A percentile compares a stretch with the other conserved stretches of the same genome.
These are phyloP conservation scores for Beauveria medogensis DNA, from an alignment of 2,329 filamentous ascomycete species.

Conservation along the genomic window DNA sequence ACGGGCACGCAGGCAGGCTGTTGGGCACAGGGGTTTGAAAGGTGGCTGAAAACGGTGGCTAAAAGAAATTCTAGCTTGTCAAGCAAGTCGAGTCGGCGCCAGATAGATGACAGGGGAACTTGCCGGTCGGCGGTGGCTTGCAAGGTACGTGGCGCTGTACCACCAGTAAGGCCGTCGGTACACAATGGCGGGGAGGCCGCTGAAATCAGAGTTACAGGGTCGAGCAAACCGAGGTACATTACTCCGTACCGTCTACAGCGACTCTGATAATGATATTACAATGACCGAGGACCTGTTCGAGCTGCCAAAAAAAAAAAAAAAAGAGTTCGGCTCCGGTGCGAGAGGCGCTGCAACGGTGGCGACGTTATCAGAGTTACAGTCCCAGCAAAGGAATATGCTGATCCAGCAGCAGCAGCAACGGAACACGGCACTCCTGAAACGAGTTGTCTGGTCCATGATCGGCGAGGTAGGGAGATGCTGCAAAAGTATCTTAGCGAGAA, in stretches of 20 bases:
- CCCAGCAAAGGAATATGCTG: neutral
- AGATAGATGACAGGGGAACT: neutral
- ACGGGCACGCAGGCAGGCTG: neutral
- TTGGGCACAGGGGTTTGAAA: constrained; percentile 3
- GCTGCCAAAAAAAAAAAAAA: no score
- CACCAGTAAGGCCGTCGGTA: neutral
- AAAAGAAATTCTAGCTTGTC: neutral
- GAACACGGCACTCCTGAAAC: neutral
- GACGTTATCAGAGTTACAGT: neutral
- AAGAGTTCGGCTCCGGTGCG: no score
- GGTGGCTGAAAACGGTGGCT: neutral
- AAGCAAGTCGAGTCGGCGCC: neutral
- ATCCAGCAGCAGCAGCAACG: neutral
- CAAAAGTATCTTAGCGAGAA: no score
- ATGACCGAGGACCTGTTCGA: no score
- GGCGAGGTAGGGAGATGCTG: neutral
- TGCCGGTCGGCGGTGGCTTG: neutral
- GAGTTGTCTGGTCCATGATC: neutral
- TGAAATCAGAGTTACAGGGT: neutral
- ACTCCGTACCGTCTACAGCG: neutral
- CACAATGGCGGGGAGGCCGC: neutral
- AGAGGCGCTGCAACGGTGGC: no score
- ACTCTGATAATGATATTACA: no score
- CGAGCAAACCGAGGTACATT: neutral
- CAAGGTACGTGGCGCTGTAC: neutral